These are phyloP conservation scores for Sporothrix luriei DNA, from an alignment of 2,329 filamentous ascomycete genomes.

Conservation along the genomic window DNA sequence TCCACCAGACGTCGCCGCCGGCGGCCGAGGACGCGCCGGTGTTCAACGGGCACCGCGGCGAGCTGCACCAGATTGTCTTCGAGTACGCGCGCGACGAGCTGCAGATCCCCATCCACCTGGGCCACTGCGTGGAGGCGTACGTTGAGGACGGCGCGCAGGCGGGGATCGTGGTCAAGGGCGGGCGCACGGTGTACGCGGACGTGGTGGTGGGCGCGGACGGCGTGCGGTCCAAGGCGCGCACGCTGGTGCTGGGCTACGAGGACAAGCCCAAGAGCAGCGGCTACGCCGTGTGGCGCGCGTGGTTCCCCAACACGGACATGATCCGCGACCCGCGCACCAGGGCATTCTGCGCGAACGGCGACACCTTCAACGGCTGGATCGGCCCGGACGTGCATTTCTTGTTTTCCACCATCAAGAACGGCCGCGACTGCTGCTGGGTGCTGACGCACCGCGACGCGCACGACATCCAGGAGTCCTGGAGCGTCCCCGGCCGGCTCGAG, in stretches of 20 bases:
- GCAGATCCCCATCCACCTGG: constrained; percentile 58
- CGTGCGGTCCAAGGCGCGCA: constrained; percentile 56
- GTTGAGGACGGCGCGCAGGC: constrained; percentile 56
- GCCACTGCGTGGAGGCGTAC: constrained; percentile 55
- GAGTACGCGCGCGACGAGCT: constrained; percentile 59
- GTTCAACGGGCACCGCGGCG: constrained; percentile 63
- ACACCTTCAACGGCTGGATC: constrained; percentile 63
- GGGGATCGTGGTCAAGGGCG: constrained; percentile 47
- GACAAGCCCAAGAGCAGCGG: constrained; percentile 56
- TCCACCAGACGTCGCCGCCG: constrained; percentile 55
- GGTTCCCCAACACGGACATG: constrained; percentile 57
- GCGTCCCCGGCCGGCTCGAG: constrained; percentile 54
- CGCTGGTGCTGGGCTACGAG: constrained; percentile 55
- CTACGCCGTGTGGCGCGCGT: constrained; percentile 57
- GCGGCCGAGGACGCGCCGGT: constrained; percentile 53
- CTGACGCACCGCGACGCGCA: constrained; percentile 58
- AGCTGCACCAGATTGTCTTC: constrained; percentile 62
- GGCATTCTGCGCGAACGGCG: constrained; percentile 58
- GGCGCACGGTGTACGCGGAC: constrained; percentile 45
- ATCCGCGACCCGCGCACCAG: constrained; percentile 55
- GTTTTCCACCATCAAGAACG: constrained; percentile 60
- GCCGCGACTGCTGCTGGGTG: constrained; percentile 61
- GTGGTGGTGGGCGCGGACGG: constrained; percentile 59
- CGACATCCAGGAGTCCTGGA: constrained; percentile 60
- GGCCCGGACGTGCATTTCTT: constrained; percentile 60